Evolutionary conservation across 805 yeast genomes (phyloP).

Genomic region (Pichia kluyveri): DNA sequence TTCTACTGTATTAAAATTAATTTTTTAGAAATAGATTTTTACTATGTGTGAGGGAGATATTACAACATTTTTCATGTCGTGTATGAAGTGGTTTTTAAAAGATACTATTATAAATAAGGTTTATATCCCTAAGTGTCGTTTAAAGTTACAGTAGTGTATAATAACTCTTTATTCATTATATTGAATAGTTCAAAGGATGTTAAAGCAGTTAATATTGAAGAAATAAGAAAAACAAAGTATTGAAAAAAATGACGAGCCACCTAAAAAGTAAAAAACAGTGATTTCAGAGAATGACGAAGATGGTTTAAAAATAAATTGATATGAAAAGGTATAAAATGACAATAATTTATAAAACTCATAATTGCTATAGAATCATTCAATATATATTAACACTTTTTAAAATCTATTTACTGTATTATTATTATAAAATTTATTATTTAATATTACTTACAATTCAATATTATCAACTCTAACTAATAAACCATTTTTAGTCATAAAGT

Average conservation of each 20-base stretch:
- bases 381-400: no score
- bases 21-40: no score
- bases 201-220: not conserved
- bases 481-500: conserved; percentile 47
- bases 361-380: no score
- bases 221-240: not conserved
- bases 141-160: not conserved
- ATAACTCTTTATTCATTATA: no score
- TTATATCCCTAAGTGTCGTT: not conserved
- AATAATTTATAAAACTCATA: no score
- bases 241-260: not conserved
- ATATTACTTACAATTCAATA: conserved; percentile 1
- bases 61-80: not conserved
- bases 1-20: no score
- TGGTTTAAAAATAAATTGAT: not conserved
- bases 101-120: no score
- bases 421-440: no score
- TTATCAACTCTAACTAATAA: conserved; percentile 67
- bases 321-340: not conserved
- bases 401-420: no score
- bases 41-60: no score
- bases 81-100: no score
- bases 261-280: not conserved
- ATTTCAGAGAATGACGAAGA: not conserved
- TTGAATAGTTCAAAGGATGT: no score